phyloP scores from a whole-genome alignment of 768 basidiomycete genomes.

The Tylopilus sp. region DNA sequence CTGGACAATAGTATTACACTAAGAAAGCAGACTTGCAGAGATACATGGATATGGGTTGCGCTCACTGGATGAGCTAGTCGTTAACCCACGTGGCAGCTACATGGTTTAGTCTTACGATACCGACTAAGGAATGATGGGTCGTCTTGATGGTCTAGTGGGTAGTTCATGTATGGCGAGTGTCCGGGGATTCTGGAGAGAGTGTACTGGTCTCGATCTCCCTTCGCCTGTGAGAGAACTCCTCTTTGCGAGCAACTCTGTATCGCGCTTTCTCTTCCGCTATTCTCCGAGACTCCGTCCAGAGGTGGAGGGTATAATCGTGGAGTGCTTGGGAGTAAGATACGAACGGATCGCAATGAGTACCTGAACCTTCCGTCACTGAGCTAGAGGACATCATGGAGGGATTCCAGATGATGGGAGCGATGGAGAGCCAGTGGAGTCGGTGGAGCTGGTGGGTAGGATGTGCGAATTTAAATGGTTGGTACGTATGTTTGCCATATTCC shows the following conservation, averaged over 20 bases:
- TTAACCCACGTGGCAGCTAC: slow-evolving; percentile 11
- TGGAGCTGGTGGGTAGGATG: background rate
- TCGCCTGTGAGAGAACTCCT: slow-evolving; percentile 25
- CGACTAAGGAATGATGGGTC: slow-evolving; percentile 5
- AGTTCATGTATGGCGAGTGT: slow-evolving; percentile 13
- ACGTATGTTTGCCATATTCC: slow-evolving; percentile 12
- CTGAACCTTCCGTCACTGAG: slow-evolving; percentile 7
- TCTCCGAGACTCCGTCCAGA: slow-evolving; percentile 66
- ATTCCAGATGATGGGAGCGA: slow-evolving; percentile 6
- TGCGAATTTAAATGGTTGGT: slow-evolving; percentile 28
- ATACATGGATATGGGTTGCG: slow-evolving; percentile 13
- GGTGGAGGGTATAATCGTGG: slow-evolving; percentile 61
- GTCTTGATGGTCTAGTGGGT: background rate
- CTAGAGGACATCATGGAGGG: slow-evolving; percentile 20
- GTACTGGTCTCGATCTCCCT: slow-evolving; percentile 15
- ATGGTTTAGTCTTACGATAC: slow-evolving; percentile 13
- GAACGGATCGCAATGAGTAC: slow-evolving; percentile 34
- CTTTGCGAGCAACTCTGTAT: slow-evolving; percentile 26
- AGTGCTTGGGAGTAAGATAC: slow-evolving; percentile 59
- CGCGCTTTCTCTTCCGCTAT: slow-evolving; percentile 50
- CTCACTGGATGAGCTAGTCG: slow-evolving; percentile 11
- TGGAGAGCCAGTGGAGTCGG: slow-evolving; percentile 9
- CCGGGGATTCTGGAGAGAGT: background rate
- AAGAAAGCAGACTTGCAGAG: slow-evolving; percentile 8
- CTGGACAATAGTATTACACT: background rate